These are phyloP conservation scores for Leptosphaerulina australis DNA, from an alignment of 2,329 filamentous ascomycete genomes.

Conservation along the genomic window DNA sequence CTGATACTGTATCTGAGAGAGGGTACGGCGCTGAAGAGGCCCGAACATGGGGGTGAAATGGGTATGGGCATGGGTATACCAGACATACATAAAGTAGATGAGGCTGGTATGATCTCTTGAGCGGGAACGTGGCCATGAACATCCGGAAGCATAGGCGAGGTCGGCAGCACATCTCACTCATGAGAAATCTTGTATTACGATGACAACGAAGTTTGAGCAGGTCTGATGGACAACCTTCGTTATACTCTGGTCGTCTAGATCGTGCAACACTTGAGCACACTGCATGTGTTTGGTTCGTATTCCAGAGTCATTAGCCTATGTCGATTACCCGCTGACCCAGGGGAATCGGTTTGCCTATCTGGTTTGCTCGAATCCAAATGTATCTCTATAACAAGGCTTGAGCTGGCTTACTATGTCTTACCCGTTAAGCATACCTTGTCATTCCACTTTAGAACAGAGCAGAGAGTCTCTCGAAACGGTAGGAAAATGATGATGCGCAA, in stretches of 20 bases:
- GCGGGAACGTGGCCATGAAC: neutral
- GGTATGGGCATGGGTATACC: slow-evolving; percentile 9
- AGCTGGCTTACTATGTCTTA: neutral
- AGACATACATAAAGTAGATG: slow-evolving; percentile 10
- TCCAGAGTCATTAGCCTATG: too few species aligned
- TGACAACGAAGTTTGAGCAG: neutral
- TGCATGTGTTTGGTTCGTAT: neutral
- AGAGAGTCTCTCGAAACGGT: slow-evolving; percentile 11
- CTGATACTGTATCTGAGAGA: slow-evolving; percentile 78
- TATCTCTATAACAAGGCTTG: neutral
- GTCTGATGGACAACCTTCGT: neutral
- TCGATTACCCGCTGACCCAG: too few species aligned
- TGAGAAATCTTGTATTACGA: neutral
- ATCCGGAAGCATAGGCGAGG: too few species aligned
- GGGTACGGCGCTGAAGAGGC: slow-evolving; percentile 43
- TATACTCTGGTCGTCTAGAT: neutral
- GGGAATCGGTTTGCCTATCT: too few species aligned
- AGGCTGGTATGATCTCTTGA: slow-evolving; percentile 9
- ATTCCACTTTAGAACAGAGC: neutral
- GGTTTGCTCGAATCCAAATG: neutral
- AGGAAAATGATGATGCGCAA: slow-evolving; percentile 21
- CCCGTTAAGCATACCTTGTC: slow-evolving; percentile 18
- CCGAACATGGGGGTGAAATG: slow-evolving; percentile 13
- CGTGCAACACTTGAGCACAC: neutral
- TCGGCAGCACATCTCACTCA: too few species aligned